Conservation (phyloP, 2,329 filamentous ascomycete species). For the Xylaria sp. region DNA sequence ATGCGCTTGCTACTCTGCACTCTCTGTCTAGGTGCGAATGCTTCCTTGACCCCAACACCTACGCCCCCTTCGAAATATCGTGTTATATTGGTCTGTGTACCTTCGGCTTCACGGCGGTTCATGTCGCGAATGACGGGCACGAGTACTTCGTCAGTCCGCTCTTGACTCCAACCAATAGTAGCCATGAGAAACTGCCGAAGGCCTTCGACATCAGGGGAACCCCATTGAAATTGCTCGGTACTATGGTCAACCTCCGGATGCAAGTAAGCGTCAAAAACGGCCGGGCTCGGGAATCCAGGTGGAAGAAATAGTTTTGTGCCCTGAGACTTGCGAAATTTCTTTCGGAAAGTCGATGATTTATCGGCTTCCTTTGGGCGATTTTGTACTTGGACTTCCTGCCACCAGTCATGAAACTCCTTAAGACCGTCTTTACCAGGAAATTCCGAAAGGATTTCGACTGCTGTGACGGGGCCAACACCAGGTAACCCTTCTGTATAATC, state of each 20-base stretch:
- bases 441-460: constrained; percentile 92
- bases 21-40: constrained; percentile 76
- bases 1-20: constrained; percentile 77
- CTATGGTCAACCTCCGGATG: constrained; percentile 85
- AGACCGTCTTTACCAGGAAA: constrained; percentile 75
- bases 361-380: constrained; percentile 73
- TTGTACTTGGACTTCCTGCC: constrained; percentile 77
- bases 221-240: constrained; percentile 89
- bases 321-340: constrained; percentile 85
- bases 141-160: constrained; percentile 93
- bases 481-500: constrained; percentile 95
- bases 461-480: constrained; percentile 92
- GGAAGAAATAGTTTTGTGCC: constrained; percentile 88
- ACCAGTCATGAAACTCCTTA: constrained; percentile 87
- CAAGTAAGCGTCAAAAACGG: constrained; percentile 86
- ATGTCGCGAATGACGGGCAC: constrained; percentile 96
- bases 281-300: constrained; percentile 77
- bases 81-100: constrained; percentile 97
- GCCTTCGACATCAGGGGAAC: constrained; percentile 90
- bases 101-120: constrained; percentile 87
- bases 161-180: constrained; percentile 92
- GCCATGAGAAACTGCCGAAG: constrained; percentile 86
- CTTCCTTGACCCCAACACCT: constrained; percentile 67
- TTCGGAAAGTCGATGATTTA: constrained; percentile 73
- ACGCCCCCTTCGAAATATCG: constrained; percentile 83